These are phyloP conservation scores for Cucurbitaria berberidis DNA, from an alignment of 2,329 filamentous ascomycete genomes.

Conservation along the genomic window DNA sequence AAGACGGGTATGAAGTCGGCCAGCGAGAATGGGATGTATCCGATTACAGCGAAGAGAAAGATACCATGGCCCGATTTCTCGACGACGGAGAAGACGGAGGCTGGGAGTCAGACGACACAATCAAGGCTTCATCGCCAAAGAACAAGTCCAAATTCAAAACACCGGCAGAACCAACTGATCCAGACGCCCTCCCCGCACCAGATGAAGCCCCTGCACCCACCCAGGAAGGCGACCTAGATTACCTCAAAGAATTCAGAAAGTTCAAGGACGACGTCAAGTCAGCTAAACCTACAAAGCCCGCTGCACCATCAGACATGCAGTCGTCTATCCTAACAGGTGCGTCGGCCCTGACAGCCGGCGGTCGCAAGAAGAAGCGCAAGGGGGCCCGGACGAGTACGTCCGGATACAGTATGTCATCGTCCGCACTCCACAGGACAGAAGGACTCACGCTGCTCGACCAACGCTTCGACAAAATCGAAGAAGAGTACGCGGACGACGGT, in stretches of 20 bases:
- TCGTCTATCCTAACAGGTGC: slow-evolving; percentile 74
- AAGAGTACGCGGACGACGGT: slow-evolving; percentile 67
- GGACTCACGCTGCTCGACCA: slow-evolving; percentile 84
- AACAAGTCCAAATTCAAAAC: slow-evolving; percentile 43
- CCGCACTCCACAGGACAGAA: slow-evolving; percentile 84
- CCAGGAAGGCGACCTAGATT: slow-evolving; percentile 70
- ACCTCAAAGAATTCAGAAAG: slow-evolving; percentile 91
- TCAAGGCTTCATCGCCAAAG: slow-evolving; percentile 63
- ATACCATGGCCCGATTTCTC: slow-evolving; percentile 51
- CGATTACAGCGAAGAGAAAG: slow-evolving; percentile 43
- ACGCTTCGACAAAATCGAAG: slow-evolving; percentile 88
- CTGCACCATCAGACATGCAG: slow-evolving; percentile 68
- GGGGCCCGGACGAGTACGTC: slow-evolving; percentile 88
- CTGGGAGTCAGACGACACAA: slow-evolving; percentile 94
- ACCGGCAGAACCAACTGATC: slow-evolving; percentile 58
- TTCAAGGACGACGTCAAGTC: slow-evolving; percentile 80
- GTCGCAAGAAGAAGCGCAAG: slow-evolving; percentile 91
- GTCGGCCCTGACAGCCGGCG: slow-evolving; percentile 71
- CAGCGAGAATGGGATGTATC: slow-evolving; percentile 77
- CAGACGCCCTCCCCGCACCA: slow-evolving; percentile 38
- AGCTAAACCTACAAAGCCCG: slow-evolving; percentile 50
- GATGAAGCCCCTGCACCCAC: slow-evolving; percentile 44
- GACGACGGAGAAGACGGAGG: slow-evolving; percentile 74
- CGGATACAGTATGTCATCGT: slow-evolving; percentile 90
- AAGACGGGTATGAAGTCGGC: slow-evolving; percentile 75